phyloP scores from a whole-genome alignment of 352 stramenopile species.

The Elongisporangium undulatum region DNA sequence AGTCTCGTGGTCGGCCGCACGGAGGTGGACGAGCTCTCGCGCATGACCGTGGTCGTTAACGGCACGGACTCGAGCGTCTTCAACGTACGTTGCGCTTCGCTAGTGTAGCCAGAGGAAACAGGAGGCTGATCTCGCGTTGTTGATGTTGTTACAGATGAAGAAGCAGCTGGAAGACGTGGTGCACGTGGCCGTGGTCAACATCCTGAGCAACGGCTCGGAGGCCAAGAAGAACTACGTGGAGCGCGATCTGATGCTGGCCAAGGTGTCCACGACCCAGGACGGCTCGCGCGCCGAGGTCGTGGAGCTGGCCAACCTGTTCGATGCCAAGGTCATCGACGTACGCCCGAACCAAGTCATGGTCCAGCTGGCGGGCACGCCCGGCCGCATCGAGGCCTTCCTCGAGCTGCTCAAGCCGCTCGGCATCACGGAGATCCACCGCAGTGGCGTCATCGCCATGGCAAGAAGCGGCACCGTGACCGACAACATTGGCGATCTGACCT shows the following conservation, averaged over 20 bases:
- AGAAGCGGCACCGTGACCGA: conserved; percentile 62
- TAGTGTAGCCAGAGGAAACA: conserved; percentile 1
- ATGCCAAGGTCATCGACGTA: conserved; percentile 85
- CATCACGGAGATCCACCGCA: conserved; percentile 83
- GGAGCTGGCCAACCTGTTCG: conserved; percentile 79
- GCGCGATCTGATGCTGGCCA: conserved; percentile 85
- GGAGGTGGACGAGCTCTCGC: conserved; percentile 80
- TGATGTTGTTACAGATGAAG: conserved; percentile 53
- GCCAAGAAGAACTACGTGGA: conserved; percentile 81
- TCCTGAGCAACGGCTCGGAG: conserved; percentile 63
- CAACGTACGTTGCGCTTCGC: conserved; percentile 37
- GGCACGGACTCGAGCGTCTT: conserved; percentile 73
- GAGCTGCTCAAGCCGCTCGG: conserved; percentile 78
- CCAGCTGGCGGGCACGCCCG: conserved; percentile 69
- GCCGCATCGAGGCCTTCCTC: conserved; percentile 78
- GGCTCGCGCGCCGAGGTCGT: conserved; percentile 73
- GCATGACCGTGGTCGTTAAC: conserved; percentile 85
- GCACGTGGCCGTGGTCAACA: conserved; percentile 82
- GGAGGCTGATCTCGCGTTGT: conserved; percentile 6
- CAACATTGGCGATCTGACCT: conserved; percentile 57
- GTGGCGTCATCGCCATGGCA: conserved; percentile 82
- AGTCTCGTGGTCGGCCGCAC: conserved; percentile 82
- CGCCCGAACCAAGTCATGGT: conserved; percentile 81
- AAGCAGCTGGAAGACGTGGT: conserved; percentile 87
- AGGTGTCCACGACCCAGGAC: conserved; percentile 66